These are phyloP conservation scores for Tillandsia leiboldiana DNA, from an alignment of 176 grass and related monocot genomes.

Conservation along the genomic window DNA sequence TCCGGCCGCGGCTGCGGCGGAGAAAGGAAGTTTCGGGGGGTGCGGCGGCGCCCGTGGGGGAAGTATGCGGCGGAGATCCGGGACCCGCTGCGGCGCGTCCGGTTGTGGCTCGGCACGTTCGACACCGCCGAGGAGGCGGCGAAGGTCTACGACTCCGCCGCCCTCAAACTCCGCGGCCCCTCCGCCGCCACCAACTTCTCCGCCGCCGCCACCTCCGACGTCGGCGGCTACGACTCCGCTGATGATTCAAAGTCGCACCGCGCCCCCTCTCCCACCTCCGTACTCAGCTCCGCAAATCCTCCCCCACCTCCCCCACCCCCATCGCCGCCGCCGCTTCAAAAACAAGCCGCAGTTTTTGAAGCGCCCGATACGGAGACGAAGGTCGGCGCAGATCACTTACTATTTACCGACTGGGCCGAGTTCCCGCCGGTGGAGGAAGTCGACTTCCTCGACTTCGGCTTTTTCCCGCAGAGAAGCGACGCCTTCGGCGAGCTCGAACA, in stretches of 20 bases:
- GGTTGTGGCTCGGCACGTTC: slow-evolving; percentile 49
- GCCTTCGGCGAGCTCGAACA: slow-evolving; percentile 4
- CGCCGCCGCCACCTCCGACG: slow-evolving; percentile 8
- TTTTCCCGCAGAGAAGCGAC: slow-evolving; percentile 26
- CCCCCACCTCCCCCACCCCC: slow-evolving; percentile 6
- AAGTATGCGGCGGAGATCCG: slow-evolving; percentile 29
- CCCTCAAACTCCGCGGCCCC: slow-evolving; percentile 72
- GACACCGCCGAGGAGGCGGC: slow-evolving; percentile 94
- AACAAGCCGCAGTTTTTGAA: background rate
- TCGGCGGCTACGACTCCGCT: slow-evolving; percentile 59
- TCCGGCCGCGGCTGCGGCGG: background rate
- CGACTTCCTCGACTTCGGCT: slow-evolving; percentile 42
- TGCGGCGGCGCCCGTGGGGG: slow-evolving; percentile 29
- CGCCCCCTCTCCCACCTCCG: slow-evolving; percentile 69
- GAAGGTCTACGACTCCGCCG: slow-evolving; percentile 79
- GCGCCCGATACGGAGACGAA: slow-evolving; percentile 5
- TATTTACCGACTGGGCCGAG: slow-evolving; percentile 8
- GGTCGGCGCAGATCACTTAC: background rate
- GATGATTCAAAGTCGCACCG: slow-evolving; percentile 59
- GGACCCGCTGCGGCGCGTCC: slow-evolving; percentile 66
- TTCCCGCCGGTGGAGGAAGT: slow-evolving; percentile 28
- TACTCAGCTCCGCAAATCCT: slow-evolving; percentile 39
- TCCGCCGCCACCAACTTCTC: slow-evolving; percentile 79
- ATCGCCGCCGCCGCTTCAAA: background rate
- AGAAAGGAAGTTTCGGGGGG: slow-evolving; percentile 27